Evolutionary conservation across 2,329 filamentous ascomycete genomes (phyloP), one percentile per base, ranked within the genome.

Genomic region (Reticulascus tulasneorum): DNA sequence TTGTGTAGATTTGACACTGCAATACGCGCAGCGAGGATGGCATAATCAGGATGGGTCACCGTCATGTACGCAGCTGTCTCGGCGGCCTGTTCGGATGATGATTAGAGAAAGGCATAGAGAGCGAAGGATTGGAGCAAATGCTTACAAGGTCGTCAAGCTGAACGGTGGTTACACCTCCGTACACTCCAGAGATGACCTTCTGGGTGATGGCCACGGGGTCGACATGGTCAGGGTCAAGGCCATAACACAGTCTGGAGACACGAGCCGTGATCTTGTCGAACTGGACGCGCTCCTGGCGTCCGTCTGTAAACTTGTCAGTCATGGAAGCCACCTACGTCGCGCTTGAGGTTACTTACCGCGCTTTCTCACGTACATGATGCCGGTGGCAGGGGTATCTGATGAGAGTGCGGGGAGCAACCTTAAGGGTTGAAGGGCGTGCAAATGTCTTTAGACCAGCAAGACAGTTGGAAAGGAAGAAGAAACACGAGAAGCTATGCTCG

Each of bases 211-310:
- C 89, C 49, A 94, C 93, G 38, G 93, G 88, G 69, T 98, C 93
- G 56, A 98, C 87, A 72, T 98, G 93, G 52, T 77, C 91, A 33
- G 86, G 79, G 60, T 98, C 93, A 40, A 98, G 84, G 50, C 91
- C 91, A 66, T 98, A 98, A 78, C 93, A 98, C 59, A 98, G 76
- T 57, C 93, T 82, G 29, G 93, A 97, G 51, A 98, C 93, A 67
- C 93, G 89, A 55, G 93, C 93, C 58, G 93, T 97, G 79, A 98
- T 98, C 75, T 98, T 98, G 77, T 98, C 93, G 73, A 98, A 98
- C 66, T 98, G 93, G 49, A 98, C 93, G 66, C 93, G 93, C 78
- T 98, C 93, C 75, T 97, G 95, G 75, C 93, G 93, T 70, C 91
- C 91, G 78, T 98, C 93, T 97, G 37, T 19, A 46, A 33, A 6